These are phyloP conservation scores for Yamadazyma dendronema DNA, from an alignment of 1,139 yeast species.

Conservation along the genomic window DNA sequence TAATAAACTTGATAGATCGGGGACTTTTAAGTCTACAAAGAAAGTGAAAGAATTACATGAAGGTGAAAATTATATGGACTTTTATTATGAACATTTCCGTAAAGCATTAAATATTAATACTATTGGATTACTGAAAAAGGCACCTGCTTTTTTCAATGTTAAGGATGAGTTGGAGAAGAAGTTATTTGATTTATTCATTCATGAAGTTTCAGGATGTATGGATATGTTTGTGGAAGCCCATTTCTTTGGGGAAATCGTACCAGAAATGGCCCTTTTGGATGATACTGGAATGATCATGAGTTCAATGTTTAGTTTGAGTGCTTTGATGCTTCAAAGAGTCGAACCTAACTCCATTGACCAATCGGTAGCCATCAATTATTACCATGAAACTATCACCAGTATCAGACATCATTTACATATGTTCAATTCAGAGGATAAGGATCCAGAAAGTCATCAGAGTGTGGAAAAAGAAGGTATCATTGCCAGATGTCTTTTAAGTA, in stretches of 20 bases:
- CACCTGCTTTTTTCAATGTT: slow-evolving; percentile 14
- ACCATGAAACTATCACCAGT: slow-evolving; percentile 34
- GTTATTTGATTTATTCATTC: slow-evolving; percentile 33
- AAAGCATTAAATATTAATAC: slow-evolving; percentile 8
- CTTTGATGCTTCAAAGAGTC: slow-evolving; percentile 30
- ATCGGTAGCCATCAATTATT: slow-evolving; percentile 33
- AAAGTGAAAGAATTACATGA: slow-evolving; percentile 5
- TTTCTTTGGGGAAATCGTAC: slow-evolving; percentile 29
- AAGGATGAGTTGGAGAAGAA: slow-evolving; percentile 27
- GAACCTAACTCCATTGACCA: slow-evolving; percentile 29
- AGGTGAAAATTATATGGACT: slow-evolving; percentile 22
- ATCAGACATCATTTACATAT: slow-evolving; percentile 26
- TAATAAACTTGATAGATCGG: slow-evolving; percentile 23
- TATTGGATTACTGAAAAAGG: neutral
- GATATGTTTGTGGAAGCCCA: slow-evolving; percentile 33
- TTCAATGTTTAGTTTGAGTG: slow-evolving; percentile 35
- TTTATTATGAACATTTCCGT: slow-evolving; percentile 25
- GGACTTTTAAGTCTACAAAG: slow-evolving; percentile 5
- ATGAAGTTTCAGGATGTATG: slow-evolving; percentile 26
- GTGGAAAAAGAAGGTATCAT: slow-evolving; percentile 26
- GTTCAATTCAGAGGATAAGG: slow-evolving; percentile 15
- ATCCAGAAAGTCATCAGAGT: neutral
- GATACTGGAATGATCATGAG: slow-evolving; percentile 37
- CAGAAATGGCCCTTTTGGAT: slow-evolving; percentile 37
- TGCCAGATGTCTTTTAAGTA: slow-evolving; percentile 36